Evolutionary conservation across 345 rosid genomes (phyloP), one percentile per base, ranked within the genome.

Genomic region (Arabis hirsuta): DNA sequence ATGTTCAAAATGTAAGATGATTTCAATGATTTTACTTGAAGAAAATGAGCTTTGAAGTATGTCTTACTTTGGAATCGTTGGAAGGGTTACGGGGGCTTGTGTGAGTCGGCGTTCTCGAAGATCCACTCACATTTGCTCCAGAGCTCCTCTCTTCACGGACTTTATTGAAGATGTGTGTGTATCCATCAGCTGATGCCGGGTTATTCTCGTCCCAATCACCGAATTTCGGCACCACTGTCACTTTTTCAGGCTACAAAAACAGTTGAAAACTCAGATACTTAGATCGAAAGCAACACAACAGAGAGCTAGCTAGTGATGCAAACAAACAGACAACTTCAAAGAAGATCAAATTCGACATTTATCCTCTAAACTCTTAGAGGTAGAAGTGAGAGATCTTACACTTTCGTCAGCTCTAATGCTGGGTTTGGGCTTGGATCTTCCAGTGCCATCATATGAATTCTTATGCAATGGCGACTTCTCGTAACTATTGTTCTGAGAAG

Each of bases 131-230:
- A 44, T 62, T 85, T 12, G 81, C 84, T 11, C 72, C 89, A 6
- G 59, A 67, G 38, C 84, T 87, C 62, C 84, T 90, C 78, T 90
- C 96, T 82, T 87, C 90, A 13, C 94, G 81, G 14, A 93, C 97
- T 81, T 82, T 74, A 76, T 90, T 86, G 78, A 93, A 93, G 62
- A 93, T 87, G 83, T 90, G 91, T 29, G 98, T 90, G 64, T 84
- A 93, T 38, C 96, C 86, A 68, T 90, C 97, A 10, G 97, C 97
- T 7, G 97, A 82, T 6, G 97, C 72, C 1, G 97, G 94, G 65
- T 93, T 82, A 29, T 69, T 90, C 80, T 90, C 92, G 27, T 93
- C 96, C 98, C 97, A 93, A 2, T 85, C 97, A 0, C 98, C 98
- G 29, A 93, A 93, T 67, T 83, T 93, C 2, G 98, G 97, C 62